Evolutionary conservation across 2,329 filamentous ascomycete genomes (phyloP).

Genomic region (Fusarium proliferatum): DNA sequence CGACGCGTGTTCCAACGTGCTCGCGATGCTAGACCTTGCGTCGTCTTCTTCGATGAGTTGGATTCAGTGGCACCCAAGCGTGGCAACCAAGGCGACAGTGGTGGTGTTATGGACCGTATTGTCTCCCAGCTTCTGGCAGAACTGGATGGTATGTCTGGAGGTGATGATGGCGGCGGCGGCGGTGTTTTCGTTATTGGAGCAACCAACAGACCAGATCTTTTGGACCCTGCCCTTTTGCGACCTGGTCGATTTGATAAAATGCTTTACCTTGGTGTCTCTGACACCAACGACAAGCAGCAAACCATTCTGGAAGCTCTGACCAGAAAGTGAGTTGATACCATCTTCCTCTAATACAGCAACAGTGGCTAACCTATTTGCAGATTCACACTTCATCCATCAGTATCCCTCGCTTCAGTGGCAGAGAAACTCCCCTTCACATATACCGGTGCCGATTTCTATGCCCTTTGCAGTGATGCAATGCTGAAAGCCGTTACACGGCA

Average conservation of each 20-base stretch:
- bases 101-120: constrained; percentile 98
- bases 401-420: constrained; percentile 81
- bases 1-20: constrained; percentile 89
- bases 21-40: constrained; percentile 85
- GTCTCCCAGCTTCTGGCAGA: constrained; percentile 95
- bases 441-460: constrained; percentile 97
- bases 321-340: constrained; percentile 75
- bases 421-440: constrained; percentile 90
- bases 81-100: constrained; percentile 96
- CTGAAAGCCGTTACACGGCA: constrained; percentile 96
- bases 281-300: constrained; percentile 95
- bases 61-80: constrained; percentile 95
- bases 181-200: constrained; percentile 97
- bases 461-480: constrained; percentile 97
- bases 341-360: background rate
- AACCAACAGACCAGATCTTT: constrained; percentile 91
- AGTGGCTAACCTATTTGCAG: constrained; percentile 55
- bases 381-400: constrained; percentile 83
- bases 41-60: constrained; percentile 93
- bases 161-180: constrained; percentile 82
- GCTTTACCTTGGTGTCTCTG: constrained; percentile 95
- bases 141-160: constrained; percentile 96
- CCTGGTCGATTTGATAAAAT: constrained; percentile 98
- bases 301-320: constrained; percentile 95
- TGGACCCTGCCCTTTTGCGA: constrained; percentile 89